Percentiles rank a stretch among this genome's conserved stretches.
These are phyloP conservation scores for Iris macrosiphon DNA, from an alignment of 106 monocot species.

Conservation along the genomic window DNA sequence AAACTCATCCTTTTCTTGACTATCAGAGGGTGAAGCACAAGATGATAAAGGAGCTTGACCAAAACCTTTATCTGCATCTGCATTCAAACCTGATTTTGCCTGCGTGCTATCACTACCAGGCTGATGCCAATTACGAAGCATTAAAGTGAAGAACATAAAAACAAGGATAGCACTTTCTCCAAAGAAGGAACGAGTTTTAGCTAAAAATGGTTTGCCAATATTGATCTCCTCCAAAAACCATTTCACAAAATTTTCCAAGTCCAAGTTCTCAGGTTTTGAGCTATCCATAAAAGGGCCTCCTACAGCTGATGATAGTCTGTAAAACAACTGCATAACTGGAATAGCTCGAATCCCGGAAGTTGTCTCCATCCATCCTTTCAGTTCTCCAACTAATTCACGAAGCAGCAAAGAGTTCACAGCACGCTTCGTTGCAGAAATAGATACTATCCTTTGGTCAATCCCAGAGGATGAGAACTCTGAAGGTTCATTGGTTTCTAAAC, in stretches of 20 bases:
- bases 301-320: constrained; percentile 88
- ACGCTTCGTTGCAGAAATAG: constrained; percentile 93
- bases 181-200: constrained; percentile 55
- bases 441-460: constrained; percentile 65
- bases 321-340: constrained; percentile 95
- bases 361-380: constrained; percentile 88
- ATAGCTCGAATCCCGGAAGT: constrained; percentile 80
- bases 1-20: constrained; percentile 79
- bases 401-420: constrained; percentile 87
- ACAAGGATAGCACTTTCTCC: constrained; percentile 86
- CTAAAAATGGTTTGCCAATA: constrained; percentile 59
- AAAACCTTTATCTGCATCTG: constrained; percentile 54
- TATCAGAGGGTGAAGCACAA: constrained; percentile 34
- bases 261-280: constrained; percentile 75
- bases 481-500: constrained; percentile 54
- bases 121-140: constrained; percentile 99
- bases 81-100: constrained; percentile 47
- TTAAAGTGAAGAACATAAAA: constrained; percentile 93
- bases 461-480: constrained; percentile 39
- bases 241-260: constrained; percentile 83
- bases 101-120: constrained; percentile 76
- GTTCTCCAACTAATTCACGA: constrained; percentile 64
- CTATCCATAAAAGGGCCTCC: constrained; percentile 97
- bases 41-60: constrained; percentile 25
- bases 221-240: constrained; percentile 91